These are phyloP conservation scores for Aphanoascus verrucosus DNA, from an alignment of 2,329 filamentous ascomycete genomes.

Conservation along the genomic window DNA sequence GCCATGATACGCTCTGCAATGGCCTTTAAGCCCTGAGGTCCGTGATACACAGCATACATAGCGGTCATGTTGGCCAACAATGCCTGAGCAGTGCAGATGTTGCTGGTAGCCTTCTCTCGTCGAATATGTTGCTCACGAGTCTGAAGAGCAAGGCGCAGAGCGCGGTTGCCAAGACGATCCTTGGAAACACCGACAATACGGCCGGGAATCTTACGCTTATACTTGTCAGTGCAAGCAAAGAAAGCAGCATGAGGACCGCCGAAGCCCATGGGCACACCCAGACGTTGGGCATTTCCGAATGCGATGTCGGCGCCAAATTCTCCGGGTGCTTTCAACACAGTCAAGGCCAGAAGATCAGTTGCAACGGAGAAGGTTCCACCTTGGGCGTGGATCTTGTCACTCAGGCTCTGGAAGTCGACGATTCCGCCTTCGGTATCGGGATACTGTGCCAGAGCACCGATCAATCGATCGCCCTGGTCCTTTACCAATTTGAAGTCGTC, in stretches of 20 bases:
- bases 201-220: slow-evolving; percentile 90
- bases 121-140: slow-evolving; percentile 94
- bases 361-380: slow-evolving; percentile 75
- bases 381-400: slow-evolving; percentile 64
- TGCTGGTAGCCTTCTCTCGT: slow-evolving; percentile 92
- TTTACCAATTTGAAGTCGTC: slow-evolving; percentile 56
- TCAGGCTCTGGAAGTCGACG: slow-evolving; percentile 61
- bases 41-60: slow-evolving; percentile 90
- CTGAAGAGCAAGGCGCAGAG: slow-evolving; percentile 75
- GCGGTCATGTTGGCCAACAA: slow-evolving; percentile 91
- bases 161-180: slow-evolving; percentile 70
- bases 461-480: slow-evolving; percentile 65
- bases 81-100: slow-evolving; percentile 92
- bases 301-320: slow-evolving; percentile 94
- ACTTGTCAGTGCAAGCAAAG: slow-evolving; percentile 81
- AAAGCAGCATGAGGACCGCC: slow-evolving; percentile 95
- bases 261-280: slow-evolving; percentile 84
- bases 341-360: slow-evolving; percentile 80
- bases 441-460: slow-evolving; percentile 91
- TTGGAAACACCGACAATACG: slow-evolving; percentile 85
- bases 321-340: slow-evolving; percentile 75
- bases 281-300: slow-evolving; percentile 82
- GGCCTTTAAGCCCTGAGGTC: slow-evolving; percentile 66
- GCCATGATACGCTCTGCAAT: slow-evolving; percentile 72
- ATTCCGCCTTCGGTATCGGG: slow-evolving; percentile 79